phyloP scores from a whole-genome alignment of 2,329 filamentous ascomycete genomes.

The Colletotrichum orchidophilum region DNA sequence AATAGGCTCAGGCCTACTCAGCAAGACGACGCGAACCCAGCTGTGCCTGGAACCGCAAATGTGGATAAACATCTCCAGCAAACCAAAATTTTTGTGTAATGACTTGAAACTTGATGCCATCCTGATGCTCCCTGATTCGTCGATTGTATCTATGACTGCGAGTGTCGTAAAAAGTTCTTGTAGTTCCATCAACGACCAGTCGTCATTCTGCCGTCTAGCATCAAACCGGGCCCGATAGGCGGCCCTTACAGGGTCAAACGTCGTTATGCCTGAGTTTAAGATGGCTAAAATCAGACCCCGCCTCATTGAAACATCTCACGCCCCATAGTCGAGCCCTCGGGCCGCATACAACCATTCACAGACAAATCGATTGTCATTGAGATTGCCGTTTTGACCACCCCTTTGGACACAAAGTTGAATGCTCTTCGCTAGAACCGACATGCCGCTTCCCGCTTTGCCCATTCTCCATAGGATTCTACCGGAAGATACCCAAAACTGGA shows the following conservation, averaged over 20 bases:
- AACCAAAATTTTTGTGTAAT: accelerated
- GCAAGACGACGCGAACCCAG: not conserved
- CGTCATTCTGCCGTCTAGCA: not conserved
- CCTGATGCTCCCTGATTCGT: not conserved
- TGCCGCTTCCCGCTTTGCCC: not conserved
- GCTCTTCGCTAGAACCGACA: not conserved
- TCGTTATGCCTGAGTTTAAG: not conserved
- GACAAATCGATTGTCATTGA: not conserved
- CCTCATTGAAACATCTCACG: not conserved
- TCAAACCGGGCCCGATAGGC: not conserved
- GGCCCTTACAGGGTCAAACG: not conserved
- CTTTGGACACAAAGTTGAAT: not conserved
- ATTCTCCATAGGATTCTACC: not conserved
- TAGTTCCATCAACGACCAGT: not conserved
- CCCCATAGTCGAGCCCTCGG: not conserved
- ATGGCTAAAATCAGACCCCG: not conserved
- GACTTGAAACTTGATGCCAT: not conserved
- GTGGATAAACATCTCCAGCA: not conserved
- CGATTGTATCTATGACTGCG: not conserved
- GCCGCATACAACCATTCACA: not conserved
- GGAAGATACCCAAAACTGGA: not conserved
- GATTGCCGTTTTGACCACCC: not conserved
- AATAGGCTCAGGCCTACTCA: not conserved
- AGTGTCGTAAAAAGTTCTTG: not conserved
- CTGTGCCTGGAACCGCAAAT: not conserved